Percentiles rank a stretch among this genome's conserved stretches.
Evolutionary conservation across 139 green algal species (phyloP).

Genomic region (Chlorella sp.): DNA sequence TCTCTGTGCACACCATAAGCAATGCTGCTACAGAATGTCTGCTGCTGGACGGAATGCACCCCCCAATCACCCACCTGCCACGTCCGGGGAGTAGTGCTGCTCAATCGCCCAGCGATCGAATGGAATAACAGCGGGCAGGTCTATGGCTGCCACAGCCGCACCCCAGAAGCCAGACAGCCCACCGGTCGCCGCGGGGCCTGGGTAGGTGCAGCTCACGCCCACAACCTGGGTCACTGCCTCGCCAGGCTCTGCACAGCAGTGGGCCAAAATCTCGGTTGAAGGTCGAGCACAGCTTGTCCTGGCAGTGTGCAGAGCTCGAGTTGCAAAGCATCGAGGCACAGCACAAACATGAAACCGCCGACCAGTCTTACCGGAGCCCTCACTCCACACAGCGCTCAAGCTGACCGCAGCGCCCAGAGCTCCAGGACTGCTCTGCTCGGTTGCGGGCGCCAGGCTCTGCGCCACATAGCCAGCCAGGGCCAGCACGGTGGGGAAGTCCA

Average conservation of each 20-base stretch:
- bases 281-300: too few relatives aligned
- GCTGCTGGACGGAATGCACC: too few relatives aligned
- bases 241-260: neutral
- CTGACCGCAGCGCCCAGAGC: too few relatives aligned
- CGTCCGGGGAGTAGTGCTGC: constrained; percentile 4
- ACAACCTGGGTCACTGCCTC: neutral
- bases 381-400: too few relatives aligned
- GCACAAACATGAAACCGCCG: too few relatives aligned
- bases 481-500: constrained; percentile 60
- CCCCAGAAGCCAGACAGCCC: neutral
- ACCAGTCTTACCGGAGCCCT: too few relatives aligned
- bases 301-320: too few relatives aligned
- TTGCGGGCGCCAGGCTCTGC: neutral
- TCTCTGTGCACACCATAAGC: too few relatives aligned
- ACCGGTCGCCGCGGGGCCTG: neutral
- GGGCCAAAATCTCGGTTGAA: too few relatives aligned
- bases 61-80: neutral
- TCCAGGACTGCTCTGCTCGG: too few relatives aligned
- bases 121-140: constrained; percentile 10
- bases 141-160: neutral
- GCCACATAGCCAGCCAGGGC: constrained; percentile 43
- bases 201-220: constrained; percentile 20
- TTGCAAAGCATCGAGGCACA: too few relatives aligned
- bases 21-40: too few relatives aligned
- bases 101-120: constrained; percentile 39